These are phyloP conservation scores for Syzygium grande DNA, from an alignment of 345 rosid species.

Conservation along the genomic window DNA sequence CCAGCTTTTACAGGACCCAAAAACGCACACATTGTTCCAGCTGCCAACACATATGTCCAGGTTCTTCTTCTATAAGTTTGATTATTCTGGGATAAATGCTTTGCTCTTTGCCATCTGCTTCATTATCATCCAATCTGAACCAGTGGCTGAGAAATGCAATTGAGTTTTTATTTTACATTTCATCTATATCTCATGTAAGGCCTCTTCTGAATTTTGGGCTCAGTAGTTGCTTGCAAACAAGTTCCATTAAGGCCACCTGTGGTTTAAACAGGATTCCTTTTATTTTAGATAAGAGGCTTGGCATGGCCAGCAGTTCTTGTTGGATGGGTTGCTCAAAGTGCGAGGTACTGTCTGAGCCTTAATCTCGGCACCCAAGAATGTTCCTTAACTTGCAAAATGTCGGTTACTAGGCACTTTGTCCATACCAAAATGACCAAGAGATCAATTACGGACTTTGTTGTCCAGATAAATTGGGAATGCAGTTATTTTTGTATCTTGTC, in stretches of 20 bases:
- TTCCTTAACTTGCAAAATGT: background rate
- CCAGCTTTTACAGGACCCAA: slow-evolving; percentile 36
- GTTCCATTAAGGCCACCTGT: background rate
- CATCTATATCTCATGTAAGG: background rate
- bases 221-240: background rate
- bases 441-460: background rate
- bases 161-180: background rate
- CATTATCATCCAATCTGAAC: background rate
- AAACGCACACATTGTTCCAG: slow-evolving; percentile 28
- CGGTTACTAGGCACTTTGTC: background rate
- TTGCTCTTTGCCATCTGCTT: background rate
- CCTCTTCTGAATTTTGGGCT: background rate
- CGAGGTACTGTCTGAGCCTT: slow-evolving; percentile 12
- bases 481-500: background rate
- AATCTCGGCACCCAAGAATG: background rate
- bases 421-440: background rate
- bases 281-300: slow-evolving; percentile 23
- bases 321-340: slow-evolving; percentile 48
- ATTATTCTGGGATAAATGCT: background rate
- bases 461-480: background rate
- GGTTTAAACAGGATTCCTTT: background rate
- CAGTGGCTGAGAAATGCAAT: background rate
- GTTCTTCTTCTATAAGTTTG: slow-evolving; percentile 3
- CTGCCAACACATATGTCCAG: slow-evolving; percentile 38
- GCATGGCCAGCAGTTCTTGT: slow-evolving; percentile 36